These are phyloP conservation scores for Tetraselmis striata DNA, from an alignment of 139 green algal species.

Conservation along the genomic window DNA sequence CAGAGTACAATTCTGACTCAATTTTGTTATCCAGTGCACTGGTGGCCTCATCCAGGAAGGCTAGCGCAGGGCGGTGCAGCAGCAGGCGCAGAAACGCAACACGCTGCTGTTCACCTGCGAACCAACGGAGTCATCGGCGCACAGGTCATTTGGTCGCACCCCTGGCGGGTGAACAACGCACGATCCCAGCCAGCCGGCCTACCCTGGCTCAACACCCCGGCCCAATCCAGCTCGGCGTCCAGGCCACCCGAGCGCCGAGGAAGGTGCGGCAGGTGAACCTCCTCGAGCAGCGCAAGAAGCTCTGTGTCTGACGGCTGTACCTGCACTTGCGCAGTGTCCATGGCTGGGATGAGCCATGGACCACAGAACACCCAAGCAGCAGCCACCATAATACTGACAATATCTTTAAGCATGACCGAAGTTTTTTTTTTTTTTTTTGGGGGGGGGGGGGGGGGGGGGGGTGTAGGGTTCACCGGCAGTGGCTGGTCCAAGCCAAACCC, in stretches of 20 bases:
- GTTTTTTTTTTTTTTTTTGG: too few species aligned
- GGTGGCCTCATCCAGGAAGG: constrained; percentile 72
- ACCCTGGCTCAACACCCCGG: constrained; percentile 43
- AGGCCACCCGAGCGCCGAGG: constrained; percentile 40
- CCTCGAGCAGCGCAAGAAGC: constrained; percentile 40
- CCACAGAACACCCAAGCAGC: too few species aligned
- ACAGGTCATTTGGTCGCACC: too few species aligned
- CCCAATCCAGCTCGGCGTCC: constrained; percentile 62
- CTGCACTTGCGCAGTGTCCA: too few species aligned
- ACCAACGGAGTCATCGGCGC: too few species aligned
- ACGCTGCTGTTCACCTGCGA: constrained; percentile 78
- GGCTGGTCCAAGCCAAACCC: neutral
- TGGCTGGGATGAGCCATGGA: too few species aligned
- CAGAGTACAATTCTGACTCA: constrained; percentile 48
- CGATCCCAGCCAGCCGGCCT: too few species aligned
- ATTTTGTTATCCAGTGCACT: constrained; percentile 54
- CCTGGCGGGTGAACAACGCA: too few species aligned
- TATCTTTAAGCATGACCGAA: too few species aligned
- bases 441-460: too few species aligned
- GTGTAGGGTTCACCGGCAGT: neutral
- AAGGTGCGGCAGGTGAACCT: constrained; percentile 24
- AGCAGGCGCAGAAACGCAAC: constrained; percentile 77
- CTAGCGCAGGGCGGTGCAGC: constrained; percentile 44
- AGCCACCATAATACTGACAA: too few species aligned
- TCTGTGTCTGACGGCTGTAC: constrained; percentile 4